Evolutionary conservation across 768 basidiomycete species (phyloP), one percentile per base, ranked within the genome.

Genomic region (Leccinum barrowsii): DNA sequence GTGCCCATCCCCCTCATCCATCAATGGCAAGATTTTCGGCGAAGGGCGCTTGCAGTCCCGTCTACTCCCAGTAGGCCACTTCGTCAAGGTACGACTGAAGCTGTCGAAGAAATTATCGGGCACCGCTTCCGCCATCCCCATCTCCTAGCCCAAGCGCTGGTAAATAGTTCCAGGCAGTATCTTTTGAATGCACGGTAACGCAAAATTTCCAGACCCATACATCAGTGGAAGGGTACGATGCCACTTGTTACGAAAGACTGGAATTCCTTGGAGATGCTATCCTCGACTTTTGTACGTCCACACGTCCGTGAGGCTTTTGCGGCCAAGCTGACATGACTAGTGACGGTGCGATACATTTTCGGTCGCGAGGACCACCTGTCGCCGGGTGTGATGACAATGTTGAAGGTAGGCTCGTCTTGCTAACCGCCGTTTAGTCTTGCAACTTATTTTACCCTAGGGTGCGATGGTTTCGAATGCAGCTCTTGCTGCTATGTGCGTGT

Each of bases 211-310:
- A 93, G 90, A 87, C 87, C 1, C 90, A 91, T 68, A 74, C 82
- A 3, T 87, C 87, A 0, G 74, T 81, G 34, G 79, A 82, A 60
- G 80, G 80, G 4, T 78, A 76, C 57, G 82, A 85, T 56, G 75
- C 78, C 37, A 81, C 78, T 13, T 82, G 82, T 17, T 89, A 89
- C 66, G 89, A 92, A 65, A 78, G 89, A 57, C 78, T 94, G 35
- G 91, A 93, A 69, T 94, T 93, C 68, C 77, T 93, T 42, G 92
- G 92, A 12, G 92, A 94, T 73, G 90, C 89, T 1, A 82, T 94
- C 52, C 80, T 94, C 24, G 92, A 94, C 70, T 89, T 91, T 58
- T 72, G 92, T 93, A 66, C 55, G 89, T 75, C 30, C 22, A 28
- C 44, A 49, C 28, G 42, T 54, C 40, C 8, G 17, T 28, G 10